phyloP scores from a whole-genome alignment of 768 basidiomycete genomes.

The Hortiboletus flavorubellus region DNA sequence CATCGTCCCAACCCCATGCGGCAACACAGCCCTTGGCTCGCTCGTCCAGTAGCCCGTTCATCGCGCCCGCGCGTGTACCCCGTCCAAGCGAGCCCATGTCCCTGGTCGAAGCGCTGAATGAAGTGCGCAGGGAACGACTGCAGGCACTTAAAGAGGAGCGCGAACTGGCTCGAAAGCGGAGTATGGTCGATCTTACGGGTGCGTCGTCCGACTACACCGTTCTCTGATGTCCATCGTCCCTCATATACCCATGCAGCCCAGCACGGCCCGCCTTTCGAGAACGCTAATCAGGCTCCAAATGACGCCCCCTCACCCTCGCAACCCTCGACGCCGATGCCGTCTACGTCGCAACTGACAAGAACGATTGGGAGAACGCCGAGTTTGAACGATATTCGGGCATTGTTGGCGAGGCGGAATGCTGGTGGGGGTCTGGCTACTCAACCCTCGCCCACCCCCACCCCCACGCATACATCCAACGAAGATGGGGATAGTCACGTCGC shows the following conservation, averaged over 20 bases:
- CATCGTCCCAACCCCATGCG: background rate
- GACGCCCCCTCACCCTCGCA: background rate
- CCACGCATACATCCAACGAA: background rate
- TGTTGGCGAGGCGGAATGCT: slow-evolving; percentile 12
- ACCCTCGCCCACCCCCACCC: background rate
- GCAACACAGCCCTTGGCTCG: slow-evolving; percentile 1
- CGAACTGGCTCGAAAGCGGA: background rate
- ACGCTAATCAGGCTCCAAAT: background rate
- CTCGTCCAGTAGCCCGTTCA: slow-evolving; percentile 11
- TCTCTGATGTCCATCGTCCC: background rate
- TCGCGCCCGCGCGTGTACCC: slow-evolving; percentile 25
- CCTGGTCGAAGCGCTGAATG: slow-evolving; percentile 22
- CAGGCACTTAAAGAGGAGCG: background rate
- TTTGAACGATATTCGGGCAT: slow-evolving; percentile 12
- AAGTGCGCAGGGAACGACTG: slow-evolving; percentile 10
- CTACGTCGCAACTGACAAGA: background rate
- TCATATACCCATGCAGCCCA: background rate
- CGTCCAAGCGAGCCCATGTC: slow-evolving; percentile 12
- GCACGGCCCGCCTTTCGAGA: background rate
- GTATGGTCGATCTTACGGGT: background rate
- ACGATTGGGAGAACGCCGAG: slow-evolving; percentile 10
- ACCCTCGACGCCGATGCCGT: background rate
- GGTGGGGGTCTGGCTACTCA: background rate
- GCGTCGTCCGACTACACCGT: background rate
- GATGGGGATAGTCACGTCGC: background rate